Conservation (phyloP, 441 rosid genomes). For the Croton laevigatus region DNA sequence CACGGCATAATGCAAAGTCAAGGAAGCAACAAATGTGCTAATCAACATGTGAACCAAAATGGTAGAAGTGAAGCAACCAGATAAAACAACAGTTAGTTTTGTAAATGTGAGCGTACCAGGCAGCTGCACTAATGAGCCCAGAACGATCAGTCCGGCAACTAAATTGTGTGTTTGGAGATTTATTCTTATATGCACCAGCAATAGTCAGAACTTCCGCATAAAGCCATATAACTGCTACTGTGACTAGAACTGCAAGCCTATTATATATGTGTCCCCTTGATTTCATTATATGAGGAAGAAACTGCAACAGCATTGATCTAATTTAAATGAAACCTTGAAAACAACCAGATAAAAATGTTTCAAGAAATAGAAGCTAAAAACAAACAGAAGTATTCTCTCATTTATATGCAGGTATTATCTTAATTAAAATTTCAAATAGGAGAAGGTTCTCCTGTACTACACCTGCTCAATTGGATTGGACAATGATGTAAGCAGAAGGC, state of each 20-base stretch:
- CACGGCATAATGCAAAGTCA: not conserved
- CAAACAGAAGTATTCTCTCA: not conserved
- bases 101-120: conserved; percentile 50
- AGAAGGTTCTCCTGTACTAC: too few relatives aligned
- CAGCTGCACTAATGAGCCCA: conserved; percentile 71
- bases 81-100: not conserved
- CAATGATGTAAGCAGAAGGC: not conserved
- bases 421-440: not conserved
- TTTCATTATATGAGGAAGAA: conserved; percentile 56
- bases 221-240: conserved; percentile 58
- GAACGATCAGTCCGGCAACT: conserved; percentile 82
- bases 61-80: not conserved
- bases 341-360: not conserved
- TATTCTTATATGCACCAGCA: conserved; percentile 66
- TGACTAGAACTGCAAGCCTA: conserved; percentile 54
- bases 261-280: conserved; percentile 36
- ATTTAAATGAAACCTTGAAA: not conserved
- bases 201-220: conserved; percentile 72
- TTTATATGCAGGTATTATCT: not conserved
- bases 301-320: conserved; percentile 38
- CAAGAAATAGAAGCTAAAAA: not conserved
- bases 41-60: not conserved
- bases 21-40: not conserved
- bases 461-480: not conserved
- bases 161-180: conserved; percentile 53